Percentiles rank a stretch among this genome's conserved stretches.
phyloP scores from a whole-genome alignment of 2,329 filamentous ascomycete genomes.

The Cylindrodendrum hubeiense region DNA sequence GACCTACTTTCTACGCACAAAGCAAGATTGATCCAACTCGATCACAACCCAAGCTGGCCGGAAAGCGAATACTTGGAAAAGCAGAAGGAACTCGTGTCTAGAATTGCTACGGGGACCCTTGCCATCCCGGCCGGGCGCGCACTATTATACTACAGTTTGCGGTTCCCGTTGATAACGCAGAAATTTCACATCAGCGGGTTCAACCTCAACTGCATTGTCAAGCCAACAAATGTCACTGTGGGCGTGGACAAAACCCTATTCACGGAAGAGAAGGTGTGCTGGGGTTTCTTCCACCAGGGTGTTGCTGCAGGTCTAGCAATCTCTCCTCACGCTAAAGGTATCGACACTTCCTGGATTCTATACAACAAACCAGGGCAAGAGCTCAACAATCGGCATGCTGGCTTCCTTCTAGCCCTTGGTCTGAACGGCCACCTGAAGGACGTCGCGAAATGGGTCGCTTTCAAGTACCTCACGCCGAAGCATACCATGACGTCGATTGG shows the following conservation, averaged over 20 bases:
- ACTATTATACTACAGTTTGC: constrained; percentile 88
- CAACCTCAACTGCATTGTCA: constrained; percentile 91
- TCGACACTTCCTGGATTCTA: constrained; percentile 98
- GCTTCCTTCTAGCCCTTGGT: constrained; percentile 90
- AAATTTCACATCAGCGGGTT: constrained; percentile 92
- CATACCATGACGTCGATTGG: constrained; percentile 99
- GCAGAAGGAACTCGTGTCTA: constrained; percentile 90
- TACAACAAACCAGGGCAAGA: constrained; percentile 94
- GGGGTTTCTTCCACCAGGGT: constrained; percentile 98
- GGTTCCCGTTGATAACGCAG: constrained; percentile 90
- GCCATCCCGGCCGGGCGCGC: constrained; percentile 90
- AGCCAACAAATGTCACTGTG: constrained; percentile 90
- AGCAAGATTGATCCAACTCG: constrained; percentile 81
- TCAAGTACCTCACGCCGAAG: constrained; percentile 99
- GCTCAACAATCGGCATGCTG: constrained; percentile 94
- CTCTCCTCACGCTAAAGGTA: constrained; percentile 88
- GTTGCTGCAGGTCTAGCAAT: constrained; percentile 94
- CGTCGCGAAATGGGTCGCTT: constrained; percentile 97
- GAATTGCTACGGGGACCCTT: constrained; percentile 87
- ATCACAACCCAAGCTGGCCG: constrained; percentile 80
- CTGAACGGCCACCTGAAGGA: constrained; percentile 95
- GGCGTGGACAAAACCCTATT: constrained; percentile 91
- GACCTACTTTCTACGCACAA: constrained; percentile 88
- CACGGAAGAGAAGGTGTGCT: constrained; percentile 96
- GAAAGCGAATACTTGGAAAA: constrained; percentile 91